Evolutionary conservation across 2,329 filamentous ascomycete genomes (phyloP).

Genomic region (Fusarium sp.): DNA sequence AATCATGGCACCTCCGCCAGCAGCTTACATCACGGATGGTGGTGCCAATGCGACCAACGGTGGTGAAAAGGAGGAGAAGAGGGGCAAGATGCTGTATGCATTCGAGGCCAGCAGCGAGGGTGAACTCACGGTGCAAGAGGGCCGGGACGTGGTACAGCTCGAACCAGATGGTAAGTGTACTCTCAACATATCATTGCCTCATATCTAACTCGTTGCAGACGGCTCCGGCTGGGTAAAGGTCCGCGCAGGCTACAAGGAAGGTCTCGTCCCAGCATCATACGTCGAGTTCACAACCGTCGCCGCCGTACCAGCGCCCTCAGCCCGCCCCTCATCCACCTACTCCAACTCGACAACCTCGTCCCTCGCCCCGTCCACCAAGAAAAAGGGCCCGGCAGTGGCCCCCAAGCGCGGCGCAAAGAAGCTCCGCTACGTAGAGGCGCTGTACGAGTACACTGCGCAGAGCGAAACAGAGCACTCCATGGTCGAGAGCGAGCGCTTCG

Average conservation of each 20-base stretch:
- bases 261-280: slow-evolving; percentile 88
- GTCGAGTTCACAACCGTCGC: slow-evolving; percentile 71
- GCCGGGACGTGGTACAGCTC: slow-evolving; percentile 78
- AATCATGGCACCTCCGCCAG: slow-evolving; percentile 87
- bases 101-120: slow-evolving; percentile 86
- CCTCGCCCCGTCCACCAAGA: slow-evolving; percentile 65
- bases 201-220: slow-evolving; percentile 64
- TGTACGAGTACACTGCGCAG: slow-evolving; percentile 91
- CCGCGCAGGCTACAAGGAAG: slow-evolving; percentile 77
- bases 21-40: slow-evolving; percentile 78
- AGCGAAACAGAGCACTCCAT: slow-evolving; percentile 91
- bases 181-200: not conserved
- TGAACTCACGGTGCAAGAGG: slow-evolving; percentile 83
- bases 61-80: slow-evolving; percentile 59
- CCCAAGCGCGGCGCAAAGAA: slow-evolving; percentile 93
- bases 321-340: slow-evolving; percentile 78
- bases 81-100: slow-evolving; percentile 87
- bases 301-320: slow-evolving; percentile 54
- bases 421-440: slow-evolving; percentile 88
- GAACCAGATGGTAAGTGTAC: slow-evolving; percentile 83
- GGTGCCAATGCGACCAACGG: slow-evolving; percentile 62
- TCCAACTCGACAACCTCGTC: slow-evolving; percentile 71
- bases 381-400: slow-evolving; percentile 91
- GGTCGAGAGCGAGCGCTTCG: slow-evolving; percentile 89
- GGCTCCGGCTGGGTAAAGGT: slow-evolving; percentile 93